Base-by-base conservation (phyloP, 2,329 filamentous ascomycete species). In the Penicillium expansum region DNA sequence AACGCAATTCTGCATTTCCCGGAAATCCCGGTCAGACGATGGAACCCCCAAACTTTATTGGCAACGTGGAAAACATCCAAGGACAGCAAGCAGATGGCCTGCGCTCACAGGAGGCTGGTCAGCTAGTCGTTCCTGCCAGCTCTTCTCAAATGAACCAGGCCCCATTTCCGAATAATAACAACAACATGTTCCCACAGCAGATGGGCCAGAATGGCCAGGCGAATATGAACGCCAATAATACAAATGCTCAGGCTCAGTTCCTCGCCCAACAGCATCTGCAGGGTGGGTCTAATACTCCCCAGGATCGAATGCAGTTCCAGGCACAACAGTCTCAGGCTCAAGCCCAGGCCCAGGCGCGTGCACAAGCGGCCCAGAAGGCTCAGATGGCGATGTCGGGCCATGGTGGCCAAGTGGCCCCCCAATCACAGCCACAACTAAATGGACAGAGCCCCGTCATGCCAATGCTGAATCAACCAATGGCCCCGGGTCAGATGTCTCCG, bases 71-170 rank as follows among this genome's bases (percentile, higher is more conserved):
- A 54, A 81, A 83, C 42, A 79, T 86, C 38, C 77, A 84, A 55
- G 82, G 80, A 29, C 84, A 86, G 63, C 85, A 87, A 70, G 81
- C 80, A 39, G 84, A 85, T 61, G 84, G 83, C n/a, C 71, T 86
- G 62, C 82, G 83, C 51, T 80, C 81, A 16, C 82, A 85, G 64
- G 82, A 86, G 69, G 81, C 81, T 48, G 85, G 85, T 9, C 82
- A 85, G 60, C 74, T 82, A 41, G 84, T 86, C n/a, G 85, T 87
- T 4, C 85, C 85, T 10, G 85, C 83, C 7, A 87, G 83, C 69
- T 83, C 82, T 64, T 82, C 82, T 51, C 77, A 78, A 58, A 80
- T 78, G 62, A 71, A 73, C 43, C 74, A 76, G 44, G 67, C 69
- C 20, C 71, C 71, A n/a, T 75, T 76, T 57, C 64, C 74, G 7